Evolutionary conservation across 2,329 filamentous ascomycete species (phyloP).

Genomic region (Neocatenulostroma microsporum): DNA sequence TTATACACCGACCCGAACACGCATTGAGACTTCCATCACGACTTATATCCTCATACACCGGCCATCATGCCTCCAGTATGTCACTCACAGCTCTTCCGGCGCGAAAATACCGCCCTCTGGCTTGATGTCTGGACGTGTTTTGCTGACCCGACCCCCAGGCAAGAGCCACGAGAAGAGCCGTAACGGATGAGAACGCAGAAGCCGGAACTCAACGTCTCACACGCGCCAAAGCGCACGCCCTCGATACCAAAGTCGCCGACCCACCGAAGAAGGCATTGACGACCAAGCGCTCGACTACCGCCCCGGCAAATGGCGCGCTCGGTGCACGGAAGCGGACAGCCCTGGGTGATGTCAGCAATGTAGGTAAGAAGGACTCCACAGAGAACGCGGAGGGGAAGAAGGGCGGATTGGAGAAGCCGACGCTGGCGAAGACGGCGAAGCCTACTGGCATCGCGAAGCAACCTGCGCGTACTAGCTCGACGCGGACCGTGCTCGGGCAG

Average conservation of each 20-base stretch:
- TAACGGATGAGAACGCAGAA: conserved; percentile 92
- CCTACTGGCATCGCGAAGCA: conserved; percentile 73
- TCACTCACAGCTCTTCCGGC: conserved; percentile 9
- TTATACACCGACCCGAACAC: no score
- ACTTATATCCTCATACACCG: conserved; percentile 7
- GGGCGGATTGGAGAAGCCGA: conserved; percentile 45
- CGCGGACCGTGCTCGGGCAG: conserved; percentile 54
- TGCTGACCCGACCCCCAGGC: conserved; percentile 47
- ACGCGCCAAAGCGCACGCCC: conserved; percentile 79
- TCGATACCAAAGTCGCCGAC: conserved; percentile 51
- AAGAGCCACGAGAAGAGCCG: conserved; percentile 66
- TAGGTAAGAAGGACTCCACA: conserved; percentile 64
- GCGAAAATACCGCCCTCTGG: conserved; percentile 3
- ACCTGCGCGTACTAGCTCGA: conserved; percentile 43
- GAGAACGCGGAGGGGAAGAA: conserved; percentile 55
- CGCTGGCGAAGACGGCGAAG: conserved; percentile 69
- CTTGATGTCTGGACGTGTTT: conserved; percentile 13
- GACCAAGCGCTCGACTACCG: conserved; percentile 38
- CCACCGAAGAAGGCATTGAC: conserved; percentile 43
- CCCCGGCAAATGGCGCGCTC: conserved; percentile 40
- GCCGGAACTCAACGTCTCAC: conserved; percentile 71
- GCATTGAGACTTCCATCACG: no score
- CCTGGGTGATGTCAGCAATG: conserved; percentile 92
- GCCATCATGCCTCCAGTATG: conserved; percentile 32
- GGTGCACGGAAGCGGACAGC: conserved; percentile 62